Evolutionary conservation across 139 green algal genomes (phyloP), one percentile per base, ranked within the genome.

Genomic region (Nannochloris sp.): DNA sequence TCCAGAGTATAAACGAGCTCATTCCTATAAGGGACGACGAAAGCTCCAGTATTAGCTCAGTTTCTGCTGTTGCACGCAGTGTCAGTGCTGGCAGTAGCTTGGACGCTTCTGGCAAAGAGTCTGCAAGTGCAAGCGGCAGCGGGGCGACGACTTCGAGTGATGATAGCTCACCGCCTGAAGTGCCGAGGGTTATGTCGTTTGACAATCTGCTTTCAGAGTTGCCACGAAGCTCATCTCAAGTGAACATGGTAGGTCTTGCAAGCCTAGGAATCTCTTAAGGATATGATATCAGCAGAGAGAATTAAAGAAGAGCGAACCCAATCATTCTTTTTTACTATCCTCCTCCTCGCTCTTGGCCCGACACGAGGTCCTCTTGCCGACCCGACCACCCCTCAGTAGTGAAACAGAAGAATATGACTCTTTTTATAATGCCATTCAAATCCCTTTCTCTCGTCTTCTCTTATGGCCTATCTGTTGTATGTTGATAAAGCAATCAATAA

Each of bases 131-230:
- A 56, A 23, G n/a, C 10, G 27, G 39, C 19, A 37, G n/a, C 25
- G 25, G 25, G 4, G 23, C 19, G 30, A 23, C 10, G 34, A n/a
- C 15, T 48, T 4, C 25, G 10, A 33, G 8, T 19, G 6, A 36
- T 23, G 23, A 36, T 32, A 36, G 2, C 2, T 14, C 31, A 0
- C 38, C 5, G 14, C n/a, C 27, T 27, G 2, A 25, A 14, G 57
- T 42, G 13, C 62, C 27, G 9, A 35, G 8, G 23, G 55, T 15
- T 14, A 23, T 42, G 14, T 59, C 35, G 19, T 13, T 62, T 42
- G 64, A 65, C 14, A 78, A 61, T 38, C 68, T 78, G 15, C 58
- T 78, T 10, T 36, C 64, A 13, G 71, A 78, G 35, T 56, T 78
- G 8, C 64, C 71, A 4, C 63, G 71, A 7, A 70, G 57, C 36